These are phyloP conservation scores for Scutellaria minor DNA, from an alignment of 257 asterid genomes.

Conservation along the genomic window DNA sequence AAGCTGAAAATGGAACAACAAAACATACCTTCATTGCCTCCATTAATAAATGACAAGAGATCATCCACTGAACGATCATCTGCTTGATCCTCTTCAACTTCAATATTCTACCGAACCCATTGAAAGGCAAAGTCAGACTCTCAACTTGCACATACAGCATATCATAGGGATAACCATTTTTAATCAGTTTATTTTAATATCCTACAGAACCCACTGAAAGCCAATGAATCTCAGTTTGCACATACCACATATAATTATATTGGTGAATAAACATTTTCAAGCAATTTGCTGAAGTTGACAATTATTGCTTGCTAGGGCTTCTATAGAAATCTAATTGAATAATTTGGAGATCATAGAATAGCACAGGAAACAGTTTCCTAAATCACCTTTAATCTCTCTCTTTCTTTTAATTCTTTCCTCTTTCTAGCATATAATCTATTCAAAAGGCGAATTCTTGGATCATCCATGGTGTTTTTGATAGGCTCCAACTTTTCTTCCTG, in stretches of 20 bases:
- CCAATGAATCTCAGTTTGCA: constrained; percentile 20
- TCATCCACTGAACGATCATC: constrained; percentile 82
- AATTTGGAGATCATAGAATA: constrained; percentile 15
- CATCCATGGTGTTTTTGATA: constrained; percentile 74
- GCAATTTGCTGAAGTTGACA: constrained; percentile 9
- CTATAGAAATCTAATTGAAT: constrained; percentile 2
- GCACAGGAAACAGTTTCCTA: constrained; percentile 24
- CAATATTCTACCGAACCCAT: constrained; percentile 33
- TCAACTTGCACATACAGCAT: constrained; percentile 15
- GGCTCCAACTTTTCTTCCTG: constrained; percentile 97
- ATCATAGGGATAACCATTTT: constrained; percentile 25
- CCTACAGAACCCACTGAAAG: constrained; percentile 23
- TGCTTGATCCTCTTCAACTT: constrained; percentile 61
- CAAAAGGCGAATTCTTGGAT: constrained; percentile 79
- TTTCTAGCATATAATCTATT: constrained; percentile 85
- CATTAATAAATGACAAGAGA: constrained; percentile 70
- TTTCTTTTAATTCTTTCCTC: constrained; percentile 81
- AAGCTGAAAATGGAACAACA: constrained; percentile 24
- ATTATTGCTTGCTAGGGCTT: constrained; percentile 4
- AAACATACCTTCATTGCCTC: constrained; percentile 54
- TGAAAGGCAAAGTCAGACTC: constrained; percentile 18
- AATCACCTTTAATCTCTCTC: constrained; percentile 69
- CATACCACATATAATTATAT: constrained; percentile 13
- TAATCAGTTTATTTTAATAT: constrained; percentile 20
- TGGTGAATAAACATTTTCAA: constrained; percentile 21